Evolutionary conservation across 2,329 filamentous ascomycete genomes (phyloP), one percentile per base, ranked within the genome.

Genomic region (Drechmeria coniospora): DNA sequence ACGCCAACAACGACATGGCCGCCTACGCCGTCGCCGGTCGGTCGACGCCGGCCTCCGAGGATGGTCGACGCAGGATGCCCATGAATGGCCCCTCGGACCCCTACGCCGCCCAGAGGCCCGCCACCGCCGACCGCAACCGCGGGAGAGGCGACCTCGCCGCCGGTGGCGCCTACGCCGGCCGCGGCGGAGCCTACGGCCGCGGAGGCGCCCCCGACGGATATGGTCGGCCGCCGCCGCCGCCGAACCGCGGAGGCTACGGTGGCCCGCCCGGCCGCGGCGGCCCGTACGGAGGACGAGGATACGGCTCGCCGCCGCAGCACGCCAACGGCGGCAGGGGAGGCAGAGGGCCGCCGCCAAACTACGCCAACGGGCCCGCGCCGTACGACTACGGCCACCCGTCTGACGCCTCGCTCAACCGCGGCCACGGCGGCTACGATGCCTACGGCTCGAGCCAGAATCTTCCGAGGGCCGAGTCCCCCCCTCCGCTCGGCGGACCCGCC

Each of bases 401-500:
- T 5, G 20, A 19, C 16, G n/a, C 16, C 4, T 21, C n/a, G 4
- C 38, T 54, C 23, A 47, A 48, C 12, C 26, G 26, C 4, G 29
- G 27, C 28, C 27, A 27, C 8, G 23, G 30, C 17, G 27, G 29
- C 27, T 36, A 30, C 8, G 31, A 18, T 21, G 11, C 57, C 4
- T 67, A 65, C 36, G 54, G 53, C 30, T 49, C 56, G 2, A 51
- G 59, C n/a, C 45, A 50, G 12, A 46, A 54, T 26, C 49, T 75
- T 14, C 67, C 72, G 2, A 61, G 71, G 36, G 74, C 70, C 8
- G 72, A 74, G 40, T 74, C 71, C 2, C 71, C 72, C 7, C 73
- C 75, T 11, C 74, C 74, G 5, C 47, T 76, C 13, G 61, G 66
- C 3, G 59, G 56, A 21, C 46, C 54, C 25, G 51, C 57, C n/a